Evolutionary conservation across 2,329 filamentous ascomycete species (phyloP).

Genomic region (Verticillium isaacii): DNA sequence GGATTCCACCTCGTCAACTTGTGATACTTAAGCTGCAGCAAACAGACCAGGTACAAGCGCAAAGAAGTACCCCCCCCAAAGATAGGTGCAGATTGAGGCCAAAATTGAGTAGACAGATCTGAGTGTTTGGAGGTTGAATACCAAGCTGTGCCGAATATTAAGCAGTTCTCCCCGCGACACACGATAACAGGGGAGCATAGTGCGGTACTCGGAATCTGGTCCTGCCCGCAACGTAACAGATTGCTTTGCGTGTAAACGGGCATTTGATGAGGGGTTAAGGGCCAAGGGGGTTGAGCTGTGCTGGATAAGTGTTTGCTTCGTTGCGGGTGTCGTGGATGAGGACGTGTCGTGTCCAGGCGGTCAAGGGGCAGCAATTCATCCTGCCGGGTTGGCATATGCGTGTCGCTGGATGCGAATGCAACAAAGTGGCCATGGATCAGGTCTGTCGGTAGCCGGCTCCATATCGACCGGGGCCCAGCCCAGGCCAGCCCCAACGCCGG

Average conservation of each 20-base stretch:
- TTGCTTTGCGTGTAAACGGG: not conserved
- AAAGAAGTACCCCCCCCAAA: not conserved
- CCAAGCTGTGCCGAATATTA: not conserved
- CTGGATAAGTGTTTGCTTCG: not conserved
- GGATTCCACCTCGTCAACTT: not conserved
- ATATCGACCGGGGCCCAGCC: not conserved
- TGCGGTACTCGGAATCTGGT: not conserved
- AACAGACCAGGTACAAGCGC: not conserved
- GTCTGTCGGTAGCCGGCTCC: not conserved
- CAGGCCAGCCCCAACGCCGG: not conserved
- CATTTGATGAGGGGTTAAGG: not conserved
- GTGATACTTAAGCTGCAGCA: not conserved
- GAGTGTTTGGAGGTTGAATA: not conserved
- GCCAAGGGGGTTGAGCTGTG: not conserved
- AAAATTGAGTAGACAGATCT: not conserved
- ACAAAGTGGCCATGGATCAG: not conserved
- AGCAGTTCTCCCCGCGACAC: not conserved
- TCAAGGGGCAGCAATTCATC: not conserved
- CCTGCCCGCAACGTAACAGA: not conserved
- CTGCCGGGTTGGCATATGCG: not conserved
- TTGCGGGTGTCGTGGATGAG: not conserved
- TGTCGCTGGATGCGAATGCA: not conserved
- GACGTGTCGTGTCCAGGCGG: not conserved
- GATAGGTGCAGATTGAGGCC: not conserved
- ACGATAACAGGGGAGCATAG: not conserved